A percentile compares a stretch with the other conserved stretches of the same genome.
These are phyloP conservation scores for Asterophora lycoperdoides DNA, from an alignment of 768 basidiomycete species.

Conservation along the genomic window DNA sequence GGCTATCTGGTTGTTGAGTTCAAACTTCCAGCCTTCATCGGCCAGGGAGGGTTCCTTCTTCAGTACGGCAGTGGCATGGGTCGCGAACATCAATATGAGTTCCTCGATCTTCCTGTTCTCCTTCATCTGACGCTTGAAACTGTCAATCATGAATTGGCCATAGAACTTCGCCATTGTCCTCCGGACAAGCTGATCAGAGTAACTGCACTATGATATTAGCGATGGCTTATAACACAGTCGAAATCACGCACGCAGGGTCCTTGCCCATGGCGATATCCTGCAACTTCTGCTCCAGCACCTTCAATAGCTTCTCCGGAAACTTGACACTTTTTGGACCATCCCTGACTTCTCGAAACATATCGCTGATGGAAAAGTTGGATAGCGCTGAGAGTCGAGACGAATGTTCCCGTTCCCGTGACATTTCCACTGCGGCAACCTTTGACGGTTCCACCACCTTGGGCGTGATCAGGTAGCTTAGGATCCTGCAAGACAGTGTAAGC, in stretches of 20 bases:
- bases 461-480: constrained; percentile 66
- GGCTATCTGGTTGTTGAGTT: constrained; percentile 89
- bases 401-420: constrained; percentile 55
- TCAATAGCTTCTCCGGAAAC: constrained; percentile 92
- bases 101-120: constrained; percentile 98
- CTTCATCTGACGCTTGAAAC: constrained; percentile 86
- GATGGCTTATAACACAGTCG: background rate
- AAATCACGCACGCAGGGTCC: constrained; percentile 70
- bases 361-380: constrained; percentile 64
- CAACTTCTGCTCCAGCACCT: constrained; percentile 84
- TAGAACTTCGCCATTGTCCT: constrained; percentile 92
- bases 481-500: constrained; percentile 34
- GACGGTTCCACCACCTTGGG: constrained; percentile 47
- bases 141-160: constrained; percentile 80
- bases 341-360: constrained; percentile 74
- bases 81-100: constrained; percentile 93
- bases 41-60: constrained; percentile 84
- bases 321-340: constrained; percentile 83
- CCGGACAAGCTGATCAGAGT: constrained; percentile 85
- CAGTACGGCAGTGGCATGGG: constrained; percentile 80
- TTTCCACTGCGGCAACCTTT: constrained; percentile 26
- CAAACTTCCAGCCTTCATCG: constrained; percentile 88
- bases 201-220: constrained; percentile 42
- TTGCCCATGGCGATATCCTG: constrained; percentile 93
- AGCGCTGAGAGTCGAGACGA: constrained; percentile 67